Conservation (phyloP, 768 basidiomycete genomes). For the Candolleomyces eurysporus region DNA sequence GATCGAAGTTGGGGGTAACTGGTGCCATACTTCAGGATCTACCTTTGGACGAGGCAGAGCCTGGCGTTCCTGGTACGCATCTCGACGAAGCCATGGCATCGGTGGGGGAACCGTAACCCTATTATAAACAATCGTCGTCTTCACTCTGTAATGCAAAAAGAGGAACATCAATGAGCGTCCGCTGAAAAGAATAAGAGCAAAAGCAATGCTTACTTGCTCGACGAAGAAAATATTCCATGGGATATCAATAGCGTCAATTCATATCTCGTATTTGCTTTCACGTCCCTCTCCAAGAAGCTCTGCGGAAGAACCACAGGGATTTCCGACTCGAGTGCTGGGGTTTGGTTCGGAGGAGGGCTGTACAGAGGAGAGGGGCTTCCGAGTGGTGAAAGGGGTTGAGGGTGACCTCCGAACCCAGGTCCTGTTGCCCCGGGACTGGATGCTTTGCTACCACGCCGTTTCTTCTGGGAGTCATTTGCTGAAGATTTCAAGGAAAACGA, state of each 20-base stretch:
- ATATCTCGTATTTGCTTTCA: background rate
- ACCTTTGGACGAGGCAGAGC: background rate
- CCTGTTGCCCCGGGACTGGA: too few species aligned
- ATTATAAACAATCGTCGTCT: background rate
- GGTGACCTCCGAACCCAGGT: too few species aligned
- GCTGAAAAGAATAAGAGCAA: background rate
- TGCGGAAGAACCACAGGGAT: background rate
- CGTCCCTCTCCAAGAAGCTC: background rate
- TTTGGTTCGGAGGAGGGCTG: too few species aligned
- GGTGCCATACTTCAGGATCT: background rate
- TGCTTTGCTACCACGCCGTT: too few species aligned
- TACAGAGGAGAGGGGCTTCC: too few species aligned
- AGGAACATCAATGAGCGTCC: background rate
- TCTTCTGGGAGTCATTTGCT: too few species aligned
- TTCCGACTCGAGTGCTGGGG: too few species aligned
- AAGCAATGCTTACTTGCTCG: background rate
- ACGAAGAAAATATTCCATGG: background rate
- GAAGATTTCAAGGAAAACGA: too few species aligned
- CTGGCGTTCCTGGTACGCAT: background rate
- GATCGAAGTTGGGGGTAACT: background rate
- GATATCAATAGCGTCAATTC: background rate
- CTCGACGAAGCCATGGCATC: background rate
- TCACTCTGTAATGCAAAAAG: background rate
- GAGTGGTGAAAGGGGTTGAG: too few species aligned
- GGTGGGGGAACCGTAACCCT: background rate